Conservation (phyloP, 2,329 filamentous ascomycete genomes). For the Leptographium radiaticola region DNA sequence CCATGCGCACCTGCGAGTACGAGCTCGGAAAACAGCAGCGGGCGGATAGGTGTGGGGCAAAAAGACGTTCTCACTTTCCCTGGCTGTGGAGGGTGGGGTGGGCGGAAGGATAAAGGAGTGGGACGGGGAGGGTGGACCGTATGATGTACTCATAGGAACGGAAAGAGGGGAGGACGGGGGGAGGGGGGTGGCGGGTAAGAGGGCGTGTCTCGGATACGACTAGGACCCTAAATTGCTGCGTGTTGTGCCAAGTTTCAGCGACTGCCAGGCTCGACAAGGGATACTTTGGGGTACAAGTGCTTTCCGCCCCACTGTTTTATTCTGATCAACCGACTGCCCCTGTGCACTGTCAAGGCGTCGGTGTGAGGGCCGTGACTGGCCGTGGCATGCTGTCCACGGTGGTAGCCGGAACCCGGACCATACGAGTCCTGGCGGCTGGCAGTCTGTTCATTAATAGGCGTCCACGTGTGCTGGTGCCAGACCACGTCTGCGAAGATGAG, state of each 20-base stretch:
- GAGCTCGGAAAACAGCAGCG: constrained; percentile 2
- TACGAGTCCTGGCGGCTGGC: background rate
- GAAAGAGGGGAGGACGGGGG: background rate
- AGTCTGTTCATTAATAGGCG: background rate
- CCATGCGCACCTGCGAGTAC: constrained; percentile 2
- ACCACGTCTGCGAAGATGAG: background rate
- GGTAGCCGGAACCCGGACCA: background rate
- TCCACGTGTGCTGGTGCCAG: background rate
- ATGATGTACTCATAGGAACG: background rate
- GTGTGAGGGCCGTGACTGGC: background rate
- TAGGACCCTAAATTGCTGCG: constrained; percentile 9
- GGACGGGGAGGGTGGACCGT: background rate
- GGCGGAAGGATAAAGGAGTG: background rate
- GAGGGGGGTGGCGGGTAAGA: background rate
- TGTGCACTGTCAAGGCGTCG: background rate
- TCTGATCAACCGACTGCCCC: background rate
- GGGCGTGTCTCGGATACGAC: constrained; percentile 12
- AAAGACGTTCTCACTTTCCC: constrained; percentile 2
- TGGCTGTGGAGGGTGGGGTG: background rate
- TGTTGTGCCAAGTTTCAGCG: constrained; percentile 10
- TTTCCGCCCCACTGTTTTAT: background rate
- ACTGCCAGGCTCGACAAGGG: constrained; percentile 5
- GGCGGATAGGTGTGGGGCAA: background rate
- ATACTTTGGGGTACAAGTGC: constrained; percentile 5
- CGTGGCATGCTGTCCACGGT: background rate